These are phyloP conservation scores for Salix brachista DNA, from an alignment of 345 rosid species.

Conservation along the genomic window DNA sequence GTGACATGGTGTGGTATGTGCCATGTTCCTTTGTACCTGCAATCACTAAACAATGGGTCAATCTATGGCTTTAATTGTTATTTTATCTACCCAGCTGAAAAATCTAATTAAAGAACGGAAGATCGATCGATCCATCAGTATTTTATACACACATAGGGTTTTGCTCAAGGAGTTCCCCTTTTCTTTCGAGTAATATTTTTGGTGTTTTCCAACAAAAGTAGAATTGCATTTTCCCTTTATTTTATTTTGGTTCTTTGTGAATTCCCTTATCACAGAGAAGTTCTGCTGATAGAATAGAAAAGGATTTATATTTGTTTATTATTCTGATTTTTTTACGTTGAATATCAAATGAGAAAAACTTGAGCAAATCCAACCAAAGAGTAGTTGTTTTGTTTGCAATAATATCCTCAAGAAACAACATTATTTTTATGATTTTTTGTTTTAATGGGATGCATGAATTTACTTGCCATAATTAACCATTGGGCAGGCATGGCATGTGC, in stretches of 20 bases:
- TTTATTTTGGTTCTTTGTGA: background rate
- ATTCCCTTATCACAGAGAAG: slow-evolving; percentile 6
- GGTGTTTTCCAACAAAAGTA: background rate
- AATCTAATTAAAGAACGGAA: background rate
- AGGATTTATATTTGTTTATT: background rate
- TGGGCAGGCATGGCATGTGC: too few relatives aligned
- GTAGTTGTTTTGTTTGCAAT: slow-evolving; percentile 15
- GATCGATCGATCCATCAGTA: background rate
- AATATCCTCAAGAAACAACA: too few relatives aligned
- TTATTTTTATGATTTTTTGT: too few relatives aligned
- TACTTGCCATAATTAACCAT: too few relatives aligned
- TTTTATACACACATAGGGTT: background rate
- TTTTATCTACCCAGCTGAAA: background rate
- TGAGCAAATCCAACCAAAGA: background rate
- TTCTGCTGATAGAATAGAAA: background rate
- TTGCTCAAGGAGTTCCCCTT: background rate
- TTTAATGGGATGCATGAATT: too few relatives aligned
- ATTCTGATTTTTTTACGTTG: background rate
- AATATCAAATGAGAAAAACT: background rate
- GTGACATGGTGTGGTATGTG: background rate
- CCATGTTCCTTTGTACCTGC: background rate
- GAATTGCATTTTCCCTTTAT: background rate
- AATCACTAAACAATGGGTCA: background rate
- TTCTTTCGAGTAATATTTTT: background rate
- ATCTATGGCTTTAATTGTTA: background rate